A percentile compares a stretch with the other conserved stretches of the same genome.
phyloP scores from a whole-genome alignment of 805 yeast species.

The Candida hispaniensis region DNA sequence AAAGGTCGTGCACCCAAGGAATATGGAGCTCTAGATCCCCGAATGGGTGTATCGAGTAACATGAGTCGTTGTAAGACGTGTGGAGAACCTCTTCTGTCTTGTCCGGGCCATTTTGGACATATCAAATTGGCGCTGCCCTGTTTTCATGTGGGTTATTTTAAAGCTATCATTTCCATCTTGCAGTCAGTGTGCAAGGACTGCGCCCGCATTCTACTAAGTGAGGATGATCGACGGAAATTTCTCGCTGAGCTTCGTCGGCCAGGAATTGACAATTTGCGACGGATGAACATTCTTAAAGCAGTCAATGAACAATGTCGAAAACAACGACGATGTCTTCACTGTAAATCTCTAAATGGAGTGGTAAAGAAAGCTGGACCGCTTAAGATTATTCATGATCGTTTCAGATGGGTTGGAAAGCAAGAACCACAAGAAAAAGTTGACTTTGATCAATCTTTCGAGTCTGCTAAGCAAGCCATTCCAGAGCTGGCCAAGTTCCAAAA shows the following conservation, averaged over 20 bases:
- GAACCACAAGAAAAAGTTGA: conserved; percentile 69
- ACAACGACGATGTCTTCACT: conserved; percentile 78
- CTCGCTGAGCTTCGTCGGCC: conserved; percentile 76
- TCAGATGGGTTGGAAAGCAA: conserved; percentile 90
- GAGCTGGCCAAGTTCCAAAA: conserved; percentile 81
- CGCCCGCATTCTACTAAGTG: conserved; percentile 65
- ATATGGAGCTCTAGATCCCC: conserved; percentile 81
- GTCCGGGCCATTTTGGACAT: conserved; percentile 99
- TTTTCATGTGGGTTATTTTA: conserved; percentile 95
- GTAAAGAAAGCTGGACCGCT: conserved; percentile 96
- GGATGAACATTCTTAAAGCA: conserved; percentile 79
- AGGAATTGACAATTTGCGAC: conserved; percentile 75
- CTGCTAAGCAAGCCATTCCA: conserved; percentile 63
- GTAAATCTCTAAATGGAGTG: conserved; percentile 89
- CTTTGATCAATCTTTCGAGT: conserved; percentile 82
- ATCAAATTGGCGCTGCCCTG: conserved; percentile 88
- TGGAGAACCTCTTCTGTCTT: conserved; percentile 80
- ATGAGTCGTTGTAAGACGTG: conserved; percentile 83
- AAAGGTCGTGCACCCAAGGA: conserved; percentile 73
- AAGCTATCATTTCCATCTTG: conserved; percentile 73
- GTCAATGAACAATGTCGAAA: conserved; percentile 89
- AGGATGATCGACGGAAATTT: conserved; percentile 56
- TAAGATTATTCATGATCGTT: conserved; percentile 90
- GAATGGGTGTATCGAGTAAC: conserved; percentile 90
- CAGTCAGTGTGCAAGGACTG: conserved; percentile 90